phyloP scores from a whole-genome alignment of 495 filamentous ascomycete species.

The Daldinia loculata region DNA sequence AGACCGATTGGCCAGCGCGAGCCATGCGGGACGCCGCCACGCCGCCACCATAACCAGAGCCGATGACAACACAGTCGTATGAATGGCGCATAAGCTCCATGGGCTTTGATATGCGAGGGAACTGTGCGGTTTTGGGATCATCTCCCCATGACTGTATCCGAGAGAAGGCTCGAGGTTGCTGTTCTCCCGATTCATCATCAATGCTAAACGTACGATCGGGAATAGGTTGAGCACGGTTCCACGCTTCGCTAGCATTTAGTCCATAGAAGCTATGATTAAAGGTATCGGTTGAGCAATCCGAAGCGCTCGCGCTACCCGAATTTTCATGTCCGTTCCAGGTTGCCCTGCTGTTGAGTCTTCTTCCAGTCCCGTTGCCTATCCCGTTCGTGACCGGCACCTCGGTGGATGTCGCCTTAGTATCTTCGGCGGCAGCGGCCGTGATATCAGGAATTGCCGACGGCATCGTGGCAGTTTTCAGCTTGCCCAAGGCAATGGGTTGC shows the following conservation, averaged over 20 bases:
- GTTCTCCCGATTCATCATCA: constrained; percentile 44
- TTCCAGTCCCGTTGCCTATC: constrained; percentile 10
- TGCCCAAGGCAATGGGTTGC: constrained; percentile 9
- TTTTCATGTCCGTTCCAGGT: constrained; percentile 26
- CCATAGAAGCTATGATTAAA: constrained; percentile 18
- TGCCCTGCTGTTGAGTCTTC: constrained; percentile 10
- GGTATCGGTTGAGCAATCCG: constrained; percentile 21
- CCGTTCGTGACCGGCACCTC: constrained; percentile 20
- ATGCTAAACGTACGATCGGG: constrained; percentile 1
- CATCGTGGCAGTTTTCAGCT: constrained; percentile 25
- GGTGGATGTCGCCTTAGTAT: background rate
- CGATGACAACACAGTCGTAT: constrained; percentile 74
- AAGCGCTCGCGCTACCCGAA: constrained; percentile 16
- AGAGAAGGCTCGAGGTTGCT: constrained; percentile 50
- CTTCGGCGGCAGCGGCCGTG: constrained; percentile 12
- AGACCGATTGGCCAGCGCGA: constrained; percentile 66
- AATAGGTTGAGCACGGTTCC: constrained; percentile 4
- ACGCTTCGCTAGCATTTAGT: constrained; percentile 6
- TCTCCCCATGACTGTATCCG: constrained; percentile 55
- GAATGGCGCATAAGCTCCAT: constrained; percentile 63
- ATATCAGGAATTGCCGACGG: constrained; percentile 24
- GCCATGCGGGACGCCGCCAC: constrained; percentile 73
- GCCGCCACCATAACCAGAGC: constrained; percentile 73
- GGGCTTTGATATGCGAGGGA: constrained; percentile 64
- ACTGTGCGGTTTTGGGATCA: constrained; percentile 49